phyloP scores from a whole-genome alignment of 805 yeast genomes.

The Pichia nakasei region DNA sequence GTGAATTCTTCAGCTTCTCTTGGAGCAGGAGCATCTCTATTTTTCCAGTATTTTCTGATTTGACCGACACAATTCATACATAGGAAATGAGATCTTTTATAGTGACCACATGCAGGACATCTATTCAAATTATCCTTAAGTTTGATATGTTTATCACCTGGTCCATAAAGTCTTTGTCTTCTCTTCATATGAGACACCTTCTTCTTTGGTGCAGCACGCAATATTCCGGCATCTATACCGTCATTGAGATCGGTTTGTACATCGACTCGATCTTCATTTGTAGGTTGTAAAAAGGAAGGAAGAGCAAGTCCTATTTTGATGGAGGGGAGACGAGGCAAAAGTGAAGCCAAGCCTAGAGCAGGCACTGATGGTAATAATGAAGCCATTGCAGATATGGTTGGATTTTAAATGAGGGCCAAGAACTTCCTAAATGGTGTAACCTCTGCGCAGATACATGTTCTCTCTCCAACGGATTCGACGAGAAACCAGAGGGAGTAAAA shows the following conservation, averaged over 20 bases:
- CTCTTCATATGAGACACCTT: conserved; percentile 81
- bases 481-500: too few species aligned
- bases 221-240: conserved; percentile 58
- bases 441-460: too few species aligned
- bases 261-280: conserved; percentile 14
- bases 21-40: conserved; percentile 23
- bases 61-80: conserved; percentile 90
- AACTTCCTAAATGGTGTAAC: not conserved
- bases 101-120: conserved; percentile 94
- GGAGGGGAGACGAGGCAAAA: conserved; percentile 14
- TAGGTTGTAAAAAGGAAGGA: conserved; percentile 14
- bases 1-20: conserved; percentile 33
- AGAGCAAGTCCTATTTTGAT: conserved; percentile 14
- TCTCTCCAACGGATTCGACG: too few species aligned
- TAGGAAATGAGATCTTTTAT: conserved; percentile 79
- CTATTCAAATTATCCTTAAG: conserved; percentile 69
- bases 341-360: not conserved
- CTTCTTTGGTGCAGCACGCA: conserved; percentile 90
- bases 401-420: not conserved
- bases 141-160: conserved; percentile 73
- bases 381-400: not conserved
- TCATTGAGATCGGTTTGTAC: conserved; percentile 24
- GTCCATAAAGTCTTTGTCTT: conserved; percentile 74
- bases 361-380: not conserved
- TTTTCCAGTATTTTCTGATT: conserved; percentile 63